phyloP scores from a whole-genome alignment of 306 rosid genomes.

The Malus fusca region DNA sequence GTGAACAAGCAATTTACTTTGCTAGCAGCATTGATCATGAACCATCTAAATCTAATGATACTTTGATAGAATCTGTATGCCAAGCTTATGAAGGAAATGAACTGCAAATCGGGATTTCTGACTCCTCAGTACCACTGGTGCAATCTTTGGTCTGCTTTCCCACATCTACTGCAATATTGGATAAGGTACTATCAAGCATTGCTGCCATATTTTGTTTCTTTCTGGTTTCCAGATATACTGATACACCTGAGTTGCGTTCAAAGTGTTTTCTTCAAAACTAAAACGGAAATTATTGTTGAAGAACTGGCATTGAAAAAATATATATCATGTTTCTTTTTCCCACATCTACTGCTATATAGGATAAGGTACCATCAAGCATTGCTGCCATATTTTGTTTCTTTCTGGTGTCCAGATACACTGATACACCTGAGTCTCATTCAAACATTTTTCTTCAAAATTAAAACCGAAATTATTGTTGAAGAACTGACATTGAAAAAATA shows the following conservation, averaged over 20 bases:
- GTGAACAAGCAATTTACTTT: conserved; percentile 24
- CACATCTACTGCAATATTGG: conserved; percentile 24
- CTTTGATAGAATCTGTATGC: conserved; percentile 20
- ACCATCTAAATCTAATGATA: conserved; percentile 24
- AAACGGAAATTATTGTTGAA: neutral
- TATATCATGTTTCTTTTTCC: conserved; percentile 7
- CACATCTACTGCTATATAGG: conserved; percentile 24
- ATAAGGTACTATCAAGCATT: conserved; percentile 39
- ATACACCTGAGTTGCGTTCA: neutral
- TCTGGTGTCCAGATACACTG: conserved; percentile 17
- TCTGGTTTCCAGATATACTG: conserved; percentile 17
- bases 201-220: conserved; percentile 16
- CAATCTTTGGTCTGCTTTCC: conserved; percentile 35
- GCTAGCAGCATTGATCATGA: conserved; percentile 19
- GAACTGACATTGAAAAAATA: neutral
- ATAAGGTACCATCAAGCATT: conserved; percentile 37
- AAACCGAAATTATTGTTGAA: neutral
- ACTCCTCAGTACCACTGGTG: conserved; percentile 25
- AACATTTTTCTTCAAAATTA: neutral
- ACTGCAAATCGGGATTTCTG: conserved; percentile 24
- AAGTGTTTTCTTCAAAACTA: neutral
- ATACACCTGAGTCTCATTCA: neutral
- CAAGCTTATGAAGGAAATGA: conserved; percentile 31
- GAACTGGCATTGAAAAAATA: neutral
- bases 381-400: conserved; percentile 16